Evolutionary conservation across 768 basidiomycete species (phyloP).

Genomic region (Coprinopsis strossmayeri): DNA sequence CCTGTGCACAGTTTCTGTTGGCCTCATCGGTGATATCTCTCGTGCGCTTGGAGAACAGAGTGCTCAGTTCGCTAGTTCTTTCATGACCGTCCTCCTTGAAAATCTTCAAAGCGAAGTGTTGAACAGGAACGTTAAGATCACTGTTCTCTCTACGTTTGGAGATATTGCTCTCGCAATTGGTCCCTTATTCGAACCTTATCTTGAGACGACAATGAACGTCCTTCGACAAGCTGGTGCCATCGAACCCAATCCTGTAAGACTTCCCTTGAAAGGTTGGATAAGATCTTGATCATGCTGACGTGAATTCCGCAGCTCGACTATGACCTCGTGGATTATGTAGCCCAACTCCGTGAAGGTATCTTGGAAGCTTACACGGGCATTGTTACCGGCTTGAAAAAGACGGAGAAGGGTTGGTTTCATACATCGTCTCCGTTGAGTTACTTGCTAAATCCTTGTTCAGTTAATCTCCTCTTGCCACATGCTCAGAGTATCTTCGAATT

Average conservation of each 20-base stretch:
- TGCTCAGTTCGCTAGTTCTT: conserved; percentile 74
- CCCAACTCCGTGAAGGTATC: conserved; percentile 87
- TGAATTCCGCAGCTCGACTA: conserved; percentile 56
- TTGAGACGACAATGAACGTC: conserved; percentile 87
- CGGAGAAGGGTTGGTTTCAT: conserved; percentile 56
- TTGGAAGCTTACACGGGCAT: conserved; percentile 96
- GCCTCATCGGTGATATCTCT: conserved; percentile 94
- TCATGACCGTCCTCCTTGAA: conserved; percentile 90
- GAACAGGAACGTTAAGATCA: conserved; percentile 92
- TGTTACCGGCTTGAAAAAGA: conserved; percentile 83
- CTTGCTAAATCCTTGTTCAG: conserved; percentile 18
- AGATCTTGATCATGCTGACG: conserved; percentile 8
- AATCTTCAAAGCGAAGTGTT: conserved; percentile 88
- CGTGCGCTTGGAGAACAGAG: conserved; percentile 85
- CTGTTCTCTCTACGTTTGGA: conserved; percentile 93
- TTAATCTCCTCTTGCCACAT: conserved; percentile 58
- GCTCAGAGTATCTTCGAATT: conserved; percentile 74
- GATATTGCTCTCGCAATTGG: conserved; percentile 95
- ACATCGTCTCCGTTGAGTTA: not conserved
- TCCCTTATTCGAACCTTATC: conserved; percentile 77
- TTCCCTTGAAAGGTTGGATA: not conserved
- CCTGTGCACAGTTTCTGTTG: conserved; percentile 91
- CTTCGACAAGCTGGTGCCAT: conserved; percentile 86
- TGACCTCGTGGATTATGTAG: conserved; percentile 90
- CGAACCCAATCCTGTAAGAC: conserved; percentile 77